A percentile compares a stretch with the other conserved stretches of the same genome.
These are phyloP conservation scores for Paracamarosporium sp. DNA, from an alignment of 2,329 filamentous ascomycete species.

Conservation along the genomic window DNA sequence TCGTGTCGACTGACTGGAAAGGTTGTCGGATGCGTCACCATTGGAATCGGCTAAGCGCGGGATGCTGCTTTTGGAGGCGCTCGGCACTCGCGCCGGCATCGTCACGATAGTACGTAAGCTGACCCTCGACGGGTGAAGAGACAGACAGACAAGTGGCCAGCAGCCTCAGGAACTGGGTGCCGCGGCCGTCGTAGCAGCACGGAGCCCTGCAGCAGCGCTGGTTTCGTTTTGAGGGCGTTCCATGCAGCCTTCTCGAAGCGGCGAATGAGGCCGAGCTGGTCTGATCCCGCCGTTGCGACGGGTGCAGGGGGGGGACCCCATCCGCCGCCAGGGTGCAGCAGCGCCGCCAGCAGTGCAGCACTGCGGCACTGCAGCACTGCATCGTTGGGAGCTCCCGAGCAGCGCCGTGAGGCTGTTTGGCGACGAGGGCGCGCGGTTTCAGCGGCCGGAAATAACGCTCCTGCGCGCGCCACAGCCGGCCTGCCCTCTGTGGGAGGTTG, in stretches of 20 bases:
- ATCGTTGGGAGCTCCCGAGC: background rate
- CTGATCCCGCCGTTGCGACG: background rate
- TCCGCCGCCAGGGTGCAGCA: background rate
- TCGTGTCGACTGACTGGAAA: too few species aligned
- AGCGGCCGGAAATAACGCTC: conserved; percentile 26
- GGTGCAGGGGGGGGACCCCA: conserved; percentile 8
- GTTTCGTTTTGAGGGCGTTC: conserved; percentile 6
- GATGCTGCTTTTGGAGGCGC: conserved; percentile 30
- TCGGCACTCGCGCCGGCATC: conserved; percentile 19
- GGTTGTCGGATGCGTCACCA: conserved; percentile 27
- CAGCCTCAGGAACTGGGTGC: background rate
- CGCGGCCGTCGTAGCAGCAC: background rate
- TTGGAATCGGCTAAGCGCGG: conserved; percentile 30
- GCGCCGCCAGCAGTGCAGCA: background rate
- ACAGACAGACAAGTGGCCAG: background rate
- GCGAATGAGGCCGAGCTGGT: conserved; percentile 14
- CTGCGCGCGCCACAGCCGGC: conserved; percentile 18
- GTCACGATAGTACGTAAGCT: conserved; percentile 24
- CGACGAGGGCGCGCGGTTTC: too few species aligned
- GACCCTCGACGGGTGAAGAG: too few species aligned
- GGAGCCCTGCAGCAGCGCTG: background rate
- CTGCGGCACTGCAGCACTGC: too few species aligned
- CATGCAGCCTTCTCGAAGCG: conserved; percentile 22
- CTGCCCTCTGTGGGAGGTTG: conserved; percentile 2
- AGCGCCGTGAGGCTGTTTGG: conserved; percentile 7